Conservation (phyloP, 176 grass and related monocot genomes). For the Eragrostis nindensis region DNA sequence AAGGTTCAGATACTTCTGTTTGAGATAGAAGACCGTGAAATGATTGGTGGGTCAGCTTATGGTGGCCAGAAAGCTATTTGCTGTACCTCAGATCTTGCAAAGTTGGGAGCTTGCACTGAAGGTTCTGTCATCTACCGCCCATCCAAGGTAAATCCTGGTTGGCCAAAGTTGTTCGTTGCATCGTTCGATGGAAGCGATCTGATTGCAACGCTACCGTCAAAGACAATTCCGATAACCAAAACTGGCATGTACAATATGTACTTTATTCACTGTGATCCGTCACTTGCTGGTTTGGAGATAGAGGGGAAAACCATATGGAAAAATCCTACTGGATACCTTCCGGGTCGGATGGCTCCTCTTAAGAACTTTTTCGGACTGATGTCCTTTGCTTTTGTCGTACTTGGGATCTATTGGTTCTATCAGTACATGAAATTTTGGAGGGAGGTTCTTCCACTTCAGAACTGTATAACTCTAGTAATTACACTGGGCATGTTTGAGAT, state of each 20-base stretch:
- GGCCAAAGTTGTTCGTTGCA: slow-evolving; percentile 80
- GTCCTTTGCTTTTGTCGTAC: slow-evolving; percentile 86
- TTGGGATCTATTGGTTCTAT: slow-evolving; percentile 96
- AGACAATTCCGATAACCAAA: slow-evolving; percentile 71
- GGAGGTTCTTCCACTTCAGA: slow-evolving; percentile 97
- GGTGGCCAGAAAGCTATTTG: slow-evolving; percentile 97
- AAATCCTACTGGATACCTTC: slow-evolving; percentile 94
- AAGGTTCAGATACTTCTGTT: slow-evolving; percentile 91
- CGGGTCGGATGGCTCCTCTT: slow-evolving; percentile 95
- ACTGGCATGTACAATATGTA: slow-evolving; percentile 99
- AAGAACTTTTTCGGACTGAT: slow-evolving; percentile 95
- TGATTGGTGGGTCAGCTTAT: slow-evolving; percentile 95
- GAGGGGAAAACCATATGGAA: slow-evolving; percentile 98
- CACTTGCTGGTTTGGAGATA: slow-evolving; percentile 76
- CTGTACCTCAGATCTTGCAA: slow-evolving; percentile 91
- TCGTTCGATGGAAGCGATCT: slow-evolving; percentile 78
- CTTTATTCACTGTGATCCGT: slow-evolving; percentile 85
- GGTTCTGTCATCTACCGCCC: slow-evolving; percentile 83
- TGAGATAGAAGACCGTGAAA: slow-evolving; percentile 92
- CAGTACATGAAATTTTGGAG: slow-evolving; percentile 97
- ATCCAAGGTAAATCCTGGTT: slow-evolving; percentile 70
- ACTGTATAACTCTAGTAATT: slow-evolving; percentile 98
- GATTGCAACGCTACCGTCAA: slow-evolving; percentile 66
- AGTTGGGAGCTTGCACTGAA: slow-evolving; percentile 86
- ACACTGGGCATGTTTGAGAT: slow-evolving; percentile 98